phyloP scores from a whole-genome alignment of 2,329 filamentous ascomycete species.

The Fusarium nisikadoi region DNA sequence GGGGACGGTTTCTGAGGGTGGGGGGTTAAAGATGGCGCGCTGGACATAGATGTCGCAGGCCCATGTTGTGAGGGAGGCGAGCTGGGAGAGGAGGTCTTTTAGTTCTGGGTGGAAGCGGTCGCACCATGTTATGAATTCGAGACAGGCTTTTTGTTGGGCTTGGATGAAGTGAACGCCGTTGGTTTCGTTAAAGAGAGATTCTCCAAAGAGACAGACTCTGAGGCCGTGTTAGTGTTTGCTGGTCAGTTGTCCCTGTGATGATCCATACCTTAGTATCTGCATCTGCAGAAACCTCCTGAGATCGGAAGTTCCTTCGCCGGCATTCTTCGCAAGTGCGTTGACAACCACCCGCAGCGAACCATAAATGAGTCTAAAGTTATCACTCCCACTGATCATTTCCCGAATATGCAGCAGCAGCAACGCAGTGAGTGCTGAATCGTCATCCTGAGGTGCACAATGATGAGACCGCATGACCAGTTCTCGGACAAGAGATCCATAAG shows the following conservation, averaged over 20 bases:
- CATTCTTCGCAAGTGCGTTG: slow-evolving; percentile 15
- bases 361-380: slow-evolving; percentile 38
- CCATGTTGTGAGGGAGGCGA: slow-evolving; percentile 29
- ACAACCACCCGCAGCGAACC: slow-evolving; percentile 31
- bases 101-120: slow-evolving; percentile 37
- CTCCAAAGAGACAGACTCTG: slow-evolving; percentile 33
- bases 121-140: slow-evolving; percentile 38
- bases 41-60: slow-evolving; percentile 40
- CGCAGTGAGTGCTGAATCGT: slow-evolving; percentile 37
- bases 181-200: slow-evolving; percentile 33
- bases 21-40: slow-evolving; percentile 32
- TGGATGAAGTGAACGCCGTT: slow-evolving; percentile 39
- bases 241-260: fast-evolving
- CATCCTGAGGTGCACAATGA: slow-evolving; percentile 33
- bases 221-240: background rate
- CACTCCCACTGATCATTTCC: slow-evolving; percentile 40
- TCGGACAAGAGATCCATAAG: slow-evolving; percentile 23
- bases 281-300: slow-evolving; percentile 35
- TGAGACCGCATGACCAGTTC: slow-evolving; percentile 33
- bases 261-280: slow-evolving; percentile 30
- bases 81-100: slow-evolving; percentile 22
- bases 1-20: slow-evolving; percentile 17
- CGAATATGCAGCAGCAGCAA: slow-evolving; percentile 33
- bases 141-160: slow-evolving; percentile 31
- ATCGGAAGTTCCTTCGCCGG: slow-evolving; percentile 9